A percentile compares a stretch with the other conserved stretches of the same genome.
Conservation (phyloP, 805 yeast genomes). For the Candida sithepensis region DNA sequence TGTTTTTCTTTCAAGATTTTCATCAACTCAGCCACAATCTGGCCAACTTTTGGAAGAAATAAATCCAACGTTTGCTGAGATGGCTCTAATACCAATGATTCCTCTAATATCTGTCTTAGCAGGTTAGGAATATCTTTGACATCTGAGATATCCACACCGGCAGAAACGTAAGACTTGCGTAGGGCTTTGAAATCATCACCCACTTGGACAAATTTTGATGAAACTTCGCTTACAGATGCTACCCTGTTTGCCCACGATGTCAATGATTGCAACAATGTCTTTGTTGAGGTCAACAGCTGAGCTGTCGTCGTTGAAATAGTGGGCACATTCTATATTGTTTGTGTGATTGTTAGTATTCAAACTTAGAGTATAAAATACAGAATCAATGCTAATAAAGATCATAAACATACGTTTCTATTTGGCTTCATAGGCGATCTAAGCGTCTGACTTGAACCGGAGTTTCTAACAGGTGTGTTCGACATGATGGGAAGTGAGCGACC, state of each 20-base stretch:
- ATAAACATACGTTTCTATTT: not conserved
- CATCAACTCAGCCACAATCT: constrained; percentile 75
- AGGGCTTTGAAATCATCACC: constrained; percentile 93
- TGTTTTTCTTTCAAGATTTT: constrained; percentile 82
- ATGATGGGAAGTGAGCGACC: constrained; percentile 3
- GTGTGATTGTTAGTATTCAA: not conserved
- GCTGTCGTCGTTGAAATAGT: constrained; percentile 62
- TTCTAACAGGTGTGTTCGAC: constrained; percentile 10
- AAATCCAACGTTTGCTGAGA: constrained; percentile 77
- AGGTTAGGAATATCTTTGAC: constrained; percentile 88
- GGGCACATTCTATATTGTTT: constrained; percentile 52
- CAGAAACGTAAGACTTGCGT: constrained; percentile 69
- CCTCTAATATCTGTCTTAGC: constrained; percentile 75
- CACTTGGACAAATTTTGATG: constrained; percentile 83
- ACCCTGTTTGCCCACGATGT: constrained; percentile 85
- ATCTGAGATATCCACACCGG: constrained; percentile 79
- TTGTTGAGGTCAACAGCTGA: constrained; percentile 75
- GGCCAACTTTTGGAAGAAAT: constrained; percentile 80
- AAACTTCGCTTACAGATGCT: constrained; percentile 80
- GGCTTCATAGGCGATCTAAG: constrained; percentile 1
- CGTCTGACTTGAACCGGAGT: not conserved
- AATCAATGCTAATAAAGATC: too few relatives aligned
- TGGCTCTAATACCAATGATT: constrained; percentile 80
- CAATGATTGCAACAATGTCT: constrained; percentile 77
- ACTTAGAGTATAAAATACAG: too few relatives aligned